Percentiles rank a stretch among this genome's conserved stretches.
phyloP scores from a whole-genome alignment of 2,329 filamentous ascomycete genomes.

The Ophiostoma sp. region DNA sequence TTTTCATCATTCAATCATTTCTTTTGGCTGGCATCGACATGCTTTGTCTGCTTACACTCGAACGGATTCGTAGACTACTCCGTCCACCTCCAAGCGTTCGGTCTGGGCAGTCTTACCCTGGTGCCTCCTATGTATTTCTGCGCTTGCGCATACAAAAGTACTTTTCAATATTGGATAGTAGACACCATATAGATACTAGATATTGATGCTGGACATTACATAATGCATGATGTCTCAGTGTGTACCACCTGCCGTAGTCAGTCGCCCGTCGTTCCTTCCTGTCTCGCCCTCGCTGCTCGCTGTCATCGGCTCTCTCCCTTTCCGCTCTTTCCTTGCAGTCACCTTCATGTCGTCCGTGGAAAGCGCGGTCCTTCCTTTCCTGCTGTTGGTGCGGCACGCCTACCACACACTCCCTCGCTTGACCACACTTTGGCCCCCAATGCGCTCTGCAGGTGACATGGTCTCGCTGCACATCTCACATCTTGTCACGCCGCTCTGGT shows the following conservation, averaged over 20 bases:
- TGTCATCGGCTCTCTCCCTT: not conserved
- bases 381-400: not conserved
- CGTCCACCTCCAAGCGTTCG: too few species aligned
- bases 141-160: too few species aligned
- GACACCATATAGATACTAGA: not conserved
- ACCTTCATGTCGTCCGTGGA: not conserved
- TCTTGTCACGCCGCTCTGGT: not conserved
- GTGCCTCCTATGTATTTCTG: too few species aligned
- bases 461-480: not conserved
- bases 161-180: too few species aligned
- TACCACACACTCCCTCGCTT: not conserved
- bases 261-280: not conserved
- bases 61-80: too few species aligned
- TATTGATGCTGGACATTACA: not conserved
- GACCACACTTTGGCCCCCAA: slow-evolving; percentile 1
- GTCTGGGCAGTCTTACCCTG: too few species aligned
- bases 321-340: not conserved
- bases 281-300: not conserved
- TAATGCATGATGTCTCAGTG: not conserved
- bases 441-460: not conserved
- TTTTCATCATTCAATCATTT: not conserved
- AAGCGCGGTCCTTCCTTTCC: not conserved
- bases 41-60: too few species aligned
- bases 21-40: too few species aligned
- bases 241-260: not conserved